Percentiles rank a stretch among this genome's conserved stretches.
phyloP scores from a whole-genome alignment of 805 yeast species.

The Saccharomycopsis sp. region DNA sequence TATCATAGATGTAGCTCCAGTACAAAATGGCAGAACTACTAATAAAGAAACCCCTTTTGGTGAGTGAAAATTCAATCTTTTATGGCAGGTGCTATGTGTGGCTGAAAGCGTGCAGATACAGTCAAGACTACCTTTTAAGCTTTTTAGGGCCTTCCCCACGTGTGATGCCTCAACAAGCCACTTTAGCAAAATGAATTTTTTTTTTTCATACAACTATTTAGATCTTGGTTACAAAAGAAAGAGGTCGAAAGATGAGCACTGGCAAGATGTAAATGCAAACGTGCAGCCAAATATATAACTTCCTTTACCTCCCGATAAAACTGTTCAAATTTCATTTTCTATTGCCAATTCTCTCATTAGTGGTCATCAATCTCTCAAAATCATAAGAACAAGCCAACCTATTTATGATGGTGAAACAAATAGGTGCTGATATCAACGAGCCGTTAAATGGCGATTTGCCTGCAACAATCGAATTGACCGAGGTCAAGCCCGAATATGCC shows the following conservation, averaged over 20 bases:
- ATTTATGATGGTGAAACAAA: constrained; percentile 31
- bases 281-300: neutral
- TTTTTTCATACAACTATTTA: neutral
- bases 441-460: constrained; percentile 49
- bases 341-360: too few species aligned
- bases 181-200: neutral
- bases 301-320: neutral
- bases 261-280: neutral
- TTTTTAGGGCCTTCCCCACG: neutral
- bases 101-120: too few species aligned
- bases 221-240: neutral
- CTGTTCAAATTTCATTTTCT: too few species aligned
- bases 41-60: too few species aligned
- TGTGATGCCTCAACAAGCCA: neutral
- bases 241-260: neutral
- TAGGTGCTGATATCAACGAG: constrained; percentile 42
- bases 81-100: too few species aligned
- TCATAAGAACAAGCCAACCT: neutral
- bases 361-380: too few species aligned
- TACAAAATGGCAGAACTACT: too few species aligned
- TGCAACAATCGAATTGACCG: constrained; percentile 43
- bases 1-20: too few species aligned
- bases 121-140: neutral
- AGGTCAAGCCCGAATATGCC: constrained; percentile 49
- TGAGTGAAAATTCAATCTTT: too few species aligned